Evolutionary conservation across 257 asterid species (phyloP).

Genomic region (Solanum medicagineum): DNA sequence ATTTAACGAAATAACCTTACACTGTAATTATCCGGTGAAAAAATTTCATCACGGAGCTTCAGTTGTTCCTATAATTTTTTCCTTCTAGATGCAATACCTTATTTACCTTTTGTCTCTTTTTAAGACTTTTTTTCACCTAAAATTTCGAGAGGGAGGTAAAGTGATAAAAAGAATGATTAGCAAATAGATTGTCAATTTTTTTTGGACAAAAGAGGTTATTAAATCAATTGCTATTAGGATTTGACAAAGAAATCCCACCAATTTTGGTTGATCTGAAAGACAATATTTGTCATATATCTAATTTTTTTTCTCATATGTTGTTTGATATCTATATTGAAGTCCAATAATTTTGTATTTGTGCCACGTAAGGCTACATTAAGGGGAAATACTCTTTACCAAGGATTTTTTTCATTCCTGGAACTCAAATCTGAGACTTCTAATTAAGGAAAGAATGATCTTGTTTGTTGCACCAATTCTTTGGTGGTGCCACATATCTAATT

Average conservation of each 20-base stretch:
- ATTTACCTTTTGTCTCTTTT: neutral
- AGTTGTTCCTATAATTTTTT: neutral
- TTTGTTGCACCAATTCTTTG: too few species aligned
- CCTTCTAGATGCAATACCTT: neutral
- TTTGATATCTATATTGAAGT: too few species aligned
- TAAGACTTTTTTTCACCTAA: neutral
- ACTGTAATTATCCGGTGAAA: neutral
- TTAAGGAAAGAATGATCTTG: too few species aligned
- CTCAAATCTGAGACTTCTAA: too few species aligned
- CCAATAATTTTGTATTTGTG: too few species aligned
- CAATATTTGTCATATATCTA: neutral
- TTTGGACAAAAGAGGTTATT: neutral
- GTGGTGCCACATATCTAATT: neutral
- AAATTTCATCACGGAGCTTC: neutral
- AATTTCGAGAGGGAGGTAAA: neutral
- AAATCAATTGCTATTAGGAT: neutral
- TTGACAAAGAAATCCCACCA: neutral
- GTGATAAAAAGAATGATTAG: neutral
- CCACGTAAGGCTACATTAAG: too few species aligned
- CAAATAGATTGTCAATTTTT: neutral
- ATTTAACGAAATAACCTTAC: too few species aligned
- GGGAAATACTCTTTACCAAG: too few species aligned
- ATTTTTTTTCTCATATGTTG: too few species aligned
- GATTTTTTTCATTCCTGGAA: rapidly evolving
- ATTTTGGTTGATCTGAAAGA: neutral